Percentiles rank a stretch among this genome's conserved stretches.
Conservation (phyloP, 495 filamentous ascomycete genomes). For the Hypoxylon perforatum region DNA sequence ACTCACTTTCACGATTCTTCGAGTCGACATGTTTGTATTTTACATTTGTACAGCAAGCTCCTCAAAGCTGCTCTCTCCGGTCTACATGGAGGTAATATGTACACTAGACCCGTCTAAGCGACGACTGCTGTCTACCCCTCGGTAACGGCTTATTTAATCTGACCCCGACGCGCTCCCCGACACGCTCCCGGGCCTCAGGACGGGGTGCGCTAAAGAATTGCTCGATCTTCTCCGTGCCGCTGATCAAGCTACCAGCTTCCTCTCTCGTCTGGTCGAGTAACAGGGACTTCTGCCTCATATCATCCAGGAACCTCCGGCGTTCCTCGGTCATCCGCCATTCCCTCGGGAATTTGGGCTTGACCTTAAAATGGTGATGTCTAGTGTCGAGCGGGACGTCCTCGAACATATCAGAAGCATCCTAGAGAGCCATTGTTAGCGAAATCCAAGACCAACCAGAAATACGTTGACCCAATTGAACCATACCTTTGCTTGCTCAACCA, state of each 20-base stretch:
- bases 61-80: background rate
- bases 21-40: background rate
- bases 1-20: background rate
- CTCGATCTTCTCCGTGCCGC: conserved; percentile 66
- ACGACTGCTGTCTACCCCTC: conserved; percentile 2
- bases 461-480: conserved; percentile 1
- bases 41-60: conserved; percentile 19
- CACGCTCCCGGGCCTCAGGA: conserved; percentile 44
- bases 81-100: conserved; percentile 16
- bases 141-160: background rate
- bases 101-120: conserved; percentile 4
- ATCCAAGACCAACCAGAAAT: background rate
- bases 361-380: conserved; percentile 81
- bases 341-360: conserved; percentile 77
- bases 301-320: conserved; percentile 71
- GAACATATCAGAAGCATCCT: conserved; percentile 81
- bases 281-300: conserved; percentile 61
- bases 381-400: conserved; percentile 91
- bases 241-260: conserved; percentile 61
- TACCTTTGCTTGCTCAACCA: conserved; percentile 82
- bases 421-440: conserved; percentile 22
- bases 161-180: conserved; percentile 46
- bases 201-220: conserved; percentile 44
- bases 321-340: conserved; percentile 82
- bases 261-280: conserved; percentile 59